Percentiles rank a stretch among this genome's conserved stretches.
These are phyloP conservation scores for Verticillium isaacii DNA, from an alignment of 2,329 filamentous ascomycete species.

Conservation along the genomic window DNA sequence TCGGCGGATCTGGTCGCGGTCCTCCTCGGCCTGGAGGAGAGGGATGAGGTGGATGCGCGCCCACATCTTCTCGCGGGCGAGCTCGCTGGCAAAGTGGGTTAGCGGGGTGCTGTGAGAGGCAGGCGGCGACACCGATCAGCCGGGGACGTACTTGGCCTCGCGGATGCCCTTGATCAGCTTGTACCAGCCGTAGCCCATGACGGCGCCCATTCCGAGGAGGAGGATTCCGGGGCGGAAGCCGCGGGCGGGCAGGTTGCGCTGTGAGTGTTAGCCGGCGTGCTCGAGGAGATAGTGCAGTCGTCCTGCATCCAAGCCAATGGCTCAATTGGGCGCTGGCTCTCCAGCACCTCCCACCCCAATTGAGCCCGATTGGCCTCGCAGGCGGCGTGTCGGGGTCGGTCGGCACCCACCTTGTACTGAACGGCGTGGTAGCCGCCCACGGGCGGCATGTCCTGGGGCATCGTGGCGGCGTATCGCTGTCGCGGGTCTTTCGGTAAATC, in stretches of 20 bases:
- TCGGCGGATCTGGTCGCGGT: slow-evolving; percentile 87
- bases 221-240: slow-evolving; percentile 83
- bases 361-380: not conserved
- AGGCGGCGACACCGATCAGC: not conserved
- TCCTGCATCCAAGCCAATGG: not conserved
- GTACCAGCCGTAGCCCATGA: slow-evolving; percentile 92
- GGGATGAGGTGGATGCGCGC: slow-evolving; percentile 91
- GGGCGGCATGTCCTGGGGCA: slow-evolving; percentile 98
- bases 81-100: slow-evolving; percentile 58
- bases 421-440: slow-evolving; percentile 90
- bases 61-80: slow-evolving; percentile 98
- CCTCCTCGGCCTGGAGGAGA: slow-evolving; percentile 90
- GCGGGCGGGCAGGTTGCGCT: slow-evolving; percentile 88
- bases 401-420: slow-evolving; percentile 79
- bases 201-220: slow-evolving; percentile 67
- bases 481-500: not conserved
- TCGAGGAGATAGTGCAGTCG: not conserved
- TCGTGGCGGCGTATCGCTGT: slow-evolving; percentile 29
- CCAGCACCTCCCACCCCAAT: not conserved
- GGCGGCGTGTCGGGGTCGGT: not conserved
- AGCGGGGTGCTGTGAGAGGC: not conserved
- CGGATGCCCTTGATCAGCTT: slow-evolving; percentile 75
- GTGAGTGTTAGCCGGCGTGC: slow-evolving; percentile 5
- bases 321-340: not conserved
- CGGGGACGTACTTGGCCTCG: slow-evolving; percentile 75